Percentiles rank a stretch among this genome's conserved stretches.
phyloP scores from a whole-genome alignment of 306 rosid genomes.

The Astragalus glycyphyllos region DNA sequence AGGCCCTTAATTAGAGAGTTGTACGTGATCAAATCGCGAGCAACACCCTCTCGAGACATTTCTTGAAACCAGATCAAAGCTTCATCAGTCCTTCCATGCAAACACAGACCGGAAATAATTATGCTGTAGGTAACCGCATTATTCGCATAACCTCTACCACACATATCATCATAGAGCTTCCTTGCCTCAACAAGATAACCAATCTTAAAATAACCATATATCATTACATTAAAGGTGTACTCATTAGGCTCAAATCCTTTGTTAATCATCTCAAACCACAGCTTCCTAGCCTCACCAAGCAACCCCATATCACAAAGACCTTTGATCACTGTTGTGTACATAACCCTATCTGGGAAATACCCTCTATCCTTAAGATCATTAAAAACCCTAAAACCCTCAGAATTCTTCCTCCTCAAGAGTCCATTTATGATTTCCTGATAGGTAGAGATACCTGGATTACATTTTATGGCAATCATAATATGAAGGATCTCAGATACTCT shows the following conservation, averaged over 20 bases:
- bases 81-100: slow-evolving; percentile 56
- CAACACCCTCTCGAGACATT: slow-evolving; percentile 61
- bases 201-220: slow-evolving; percentile 56
- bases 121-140: slow-evolving; percentile 53
- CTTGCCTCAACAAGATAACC: slow-evolving; percentile 58
- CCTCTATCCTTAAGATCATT: slow-evolving; percentile 83
- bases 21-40: slow-evolving; percentile 57
- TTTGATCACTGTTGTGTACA: slow-evolving; percentile 76
- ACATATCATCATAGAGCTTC: slow-evolving; percentile 66
- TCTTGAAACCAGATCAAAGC: slow-evolving; percentile 62
- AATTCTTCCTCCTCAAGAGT: slow-evolving; percentile 50
- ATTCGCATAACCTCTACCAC: slow-evolving; percentile 57
- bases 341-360: slow-evolving; percentile 67
- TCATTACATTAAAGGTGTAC: slow-evolving; percentile 59
- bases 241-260: slow-evolving; percentile 73
- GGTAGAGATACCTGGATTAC: slow-evolving; percentile 55
- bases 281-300: slow-evolving; percentile 70
- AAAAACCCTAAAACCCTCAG: slow-evolving; percentile 62
- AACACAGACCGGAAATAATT: slow-evolving; percentile 66
- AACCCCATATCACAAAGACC: slow-evolving; percentile 57
- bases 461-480: slow-evolving; percentile 61
- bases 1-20: slow-evolving; percentile 65
- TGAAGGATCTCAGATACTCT: slow-evolving; percentile 73
- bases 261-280: slow-evolving; percentile 84
- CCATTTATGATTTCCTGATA: slow-evolving; percentile 70